Base-by-base conservation (phyloP, 2,329 filamentous ascomycete species). In the Thelonectria discophora region DNA sequence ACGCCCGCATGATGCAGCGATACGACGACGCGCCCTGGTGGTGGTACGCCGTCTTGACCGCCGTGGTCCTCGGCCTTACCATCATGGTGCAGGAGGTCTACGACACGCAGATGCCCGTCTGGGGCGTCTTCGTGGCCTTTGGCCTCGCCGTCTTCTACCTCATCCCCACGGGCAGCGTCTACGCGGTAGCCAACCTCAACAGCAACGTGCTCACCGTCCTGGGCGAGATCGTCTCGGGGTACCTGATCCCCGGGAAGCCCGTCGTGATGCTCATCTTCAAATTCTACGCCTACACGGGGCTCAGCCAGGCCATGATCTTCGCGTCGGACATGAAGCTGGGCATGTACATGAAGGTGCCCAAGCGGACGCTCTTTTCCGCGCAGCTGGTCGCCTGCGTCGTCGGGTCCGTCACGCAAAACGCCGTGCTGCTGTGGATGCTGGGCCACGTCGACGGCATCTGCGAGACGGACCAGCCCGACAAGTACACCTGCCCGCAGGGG, bases 281-380 rank as follows among this genome's bases (percentile, higher is more conserved):
- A 42, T 62, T 65, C 1, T 69, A 67, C 24, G 63, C 55, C 9
- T 67, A 58, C 51, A 66, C 54, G 3, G 62, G 45, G 6, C 34
- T 72, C n/a, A 76, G 76, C 20, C 79, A 82, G 53, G 80, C 76
- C 0, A 72, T 82, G 13, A 79, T 77, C 58, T 83, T 83, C 57
- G 75, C 77, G 0, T 74, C 77, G 45, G 81, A 84, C 63, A 76
- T 83, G 77, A 84, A 84, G 65, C 69, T 84, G 13, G 81, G 75
- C 1, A 78, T 81, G 51, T 83, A 83, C 68, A 72, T 84, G 54
- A 83, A 84, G 65, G 78, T 84, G 24, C 78, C 81, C 0, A 78
- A 77, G 0, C 74, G 77, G 3, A 81, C 78, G 0, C 71, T 80
- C 0, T 84, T 84, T 65, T 74, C 76, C 21, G 80, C 78, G 0